phyloP scores from a whole-genome alignment of 2,329 filamentous ascomycete genomes.

The Colletotrichum scovillei region DNA sequence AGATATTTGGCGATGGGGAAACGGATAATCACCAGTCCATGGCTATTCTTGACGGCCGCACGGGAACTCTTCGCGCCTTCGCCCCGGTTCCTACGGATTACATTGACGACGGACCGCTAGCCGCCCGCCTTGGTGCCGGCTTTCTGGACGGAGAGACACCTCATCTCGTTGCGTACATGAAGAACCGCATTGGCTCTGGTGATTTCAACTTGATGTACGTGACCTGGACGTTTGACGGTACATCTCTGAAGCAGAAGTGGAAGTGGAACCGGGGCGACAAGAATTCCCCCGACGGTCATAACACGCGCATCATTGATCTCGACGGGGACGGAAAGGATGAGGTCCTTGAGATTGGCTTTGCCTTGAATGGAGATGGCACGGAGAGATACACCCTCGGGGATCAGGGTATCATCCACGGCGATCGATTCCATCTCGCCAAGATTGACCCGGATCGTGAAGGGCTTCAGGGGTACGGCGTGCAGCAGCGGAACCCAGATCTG shows the following conservation, averaged over 20 bases:
- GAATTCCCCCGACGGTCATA: conserved; percentile 38
- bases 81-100: conserved; percentile 24
- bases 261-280: conserved; percentile 36
- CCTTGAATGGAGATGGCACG: conserved; percentile 38
- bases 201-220: conserved; percentile 32
- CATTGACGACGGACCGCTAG: conserved; percentile 31
- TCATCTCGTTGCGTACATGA: conserved; percentile 37
- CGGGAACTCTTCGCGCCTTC: conserved; percentile 33
- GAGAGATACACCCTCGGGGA: conserved; percentile 36
- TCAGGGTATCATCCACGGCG: conserved; percentile 38
- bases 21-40: conserved; percentile 37
- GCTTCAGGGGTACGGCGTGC: conserved; percentile 38
- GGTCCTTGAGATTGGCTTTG: conserved; percentile 39
- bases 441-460: conserved; percentile 38
- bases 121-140: conserved; percentile 35
- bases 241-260: conserved; percentile 35
- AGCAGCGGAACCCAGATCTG: conserved; percentile 36
- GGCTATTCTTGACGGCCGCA: conserved; percentile 38
- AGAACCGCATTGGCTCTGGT: conserved; percentile 34
- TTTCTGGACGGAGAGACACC: conserved; percentile 37
- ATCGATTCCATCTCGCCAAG: conserved; percentile 40
- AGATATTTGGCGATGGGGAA: conserved; percentile 27
- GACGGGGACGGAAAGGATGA: conserved; percentile 38
- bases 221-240: conserved; percentile 38
- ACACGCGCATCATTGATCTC: conserved; percentile 39